Percentiles rank a stretch among this genome's conserved stretches.
These are phyloP conservation scores for Penicillium tannophilum DNA, from an alignment of 495 filamentous ascomycete genomes.

Conservation along the genomic window DNA sequence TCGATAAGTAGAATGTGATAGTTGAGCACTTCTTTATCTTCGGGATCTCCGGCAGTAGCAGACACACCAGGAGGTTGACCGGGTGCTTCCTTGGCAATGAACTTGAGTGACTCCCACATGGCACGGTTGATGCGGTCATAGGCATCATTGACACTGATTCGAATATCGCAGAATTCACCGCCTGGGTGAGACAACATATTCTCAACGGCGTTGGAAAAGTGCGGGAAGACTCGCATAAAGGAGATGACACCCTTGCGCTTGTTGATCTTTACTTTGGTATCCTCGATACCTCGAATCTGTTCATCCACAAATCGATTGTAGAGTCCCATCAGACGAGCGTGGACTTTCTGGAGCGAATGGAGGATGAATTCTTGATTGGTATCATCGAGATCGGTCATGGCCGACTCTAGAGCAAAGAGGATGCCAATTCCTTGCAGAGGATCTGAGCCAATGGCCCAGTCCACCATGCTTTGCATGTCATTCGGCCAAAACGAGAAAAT, in stretches of 20 bases:
- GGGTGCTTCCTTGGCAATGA: conserved; percentile 92
- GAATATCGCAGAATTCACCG: conserved; percentile 63
- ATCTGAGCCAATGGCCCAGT: conserved; percentile 81
- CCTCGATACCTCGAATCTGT: conserved; percentile 92
- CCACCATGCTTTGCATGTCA: conserved; percentile 77
- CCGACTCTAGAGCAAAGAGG: conserved; percentile 75
- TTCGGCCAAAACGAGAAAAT: conserved; percentile 79
- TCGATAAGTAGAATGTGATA: conserved; percentile 97
- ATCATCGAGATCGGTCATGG: conserved; percentile 75
- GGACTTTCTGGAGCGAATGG: conserved; percentile 75
- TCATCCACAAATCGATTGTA: conserved; percentile 93
- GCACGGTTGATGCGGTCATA: conserved; percentile 88
- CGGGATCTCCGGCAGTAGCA: conserved; percentile 66
- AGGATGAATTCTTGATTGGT: conserved; percentile 91
- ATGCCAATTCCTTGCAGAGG: conserved; percentile 91
- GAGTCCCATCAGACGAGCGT: conserved; percentile 69
- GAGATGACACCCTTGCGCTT: conserved; percentile 95
- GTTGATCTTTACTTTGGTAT: conserved; percentile 99
- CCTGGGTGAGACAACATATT: conserved; percentile 67
- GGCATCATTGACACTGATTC: conserved; percentile 78
- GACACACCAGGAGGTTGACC: conserved; percentile 49
- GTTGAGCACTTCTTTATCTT: conserved; percentile 94
- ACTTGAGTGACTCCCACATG: conserved; percentile 95
- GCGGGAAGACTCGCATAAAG: conserved; percentile 90
- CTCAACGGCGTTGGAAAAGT: conserved; percentile 78